Evolutionary conservation across 257 asterid genomes (phyloP).

Genomic region (Fraxinus anomala): DNA sequence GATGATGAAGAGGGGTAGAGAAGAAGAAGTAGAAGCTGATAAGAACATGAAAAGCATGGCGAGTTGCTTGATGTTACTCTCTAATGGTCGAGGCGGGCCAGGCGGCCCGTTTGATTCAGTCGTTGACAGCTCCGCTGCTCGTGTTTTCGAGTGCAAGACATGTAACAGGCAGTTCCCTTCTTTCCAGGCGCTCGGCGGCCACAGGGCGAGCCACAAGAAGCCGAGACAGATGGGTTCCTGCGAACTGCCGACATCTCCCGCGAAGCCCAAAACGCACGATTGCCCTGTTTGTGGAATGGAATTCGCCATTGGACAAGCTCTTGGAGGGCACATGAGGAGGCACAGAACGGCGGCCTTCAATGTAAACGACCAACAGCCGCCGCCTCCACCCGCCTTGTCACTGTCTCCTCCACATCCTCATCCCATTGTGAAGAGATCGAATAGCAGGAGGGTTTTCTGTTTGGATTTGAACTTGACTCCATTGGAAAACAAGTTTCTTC

Average conservation of each 20-base stretch:
- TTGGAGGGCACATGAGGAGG: conserved; percentile 73
- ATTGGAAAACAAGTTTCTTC: conserved; percentile 42
- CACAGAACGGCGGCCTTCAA: conserved; percentile 38
- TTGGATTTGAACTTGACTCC: conserved; percentile 73
- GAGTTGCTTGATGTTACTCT: conserved; percentile 42
- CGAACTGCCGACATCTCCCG: conserved; percentile 32
- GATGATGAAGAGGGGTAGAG: conserved; percentile 34
- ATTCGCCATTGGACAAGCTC: conserved; percentile 67
- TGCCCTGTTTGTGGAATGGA: conserved; percentile 65
- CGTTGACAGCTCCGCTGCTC: background rate
- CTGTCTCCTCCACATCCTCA: conserved; percentile 28
- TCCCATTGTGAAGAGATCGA: conserved; percentile 49
- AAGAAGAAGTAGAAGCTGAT: conserved; percentile 25
- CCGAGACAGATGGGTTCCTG: conserved; percentile 33
- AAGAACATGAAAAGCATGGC: conserved; percentile 37
- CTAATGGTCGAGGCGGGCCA: conserved; percentile 22
- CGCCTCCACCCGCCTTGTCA: conserved; percentile 17
- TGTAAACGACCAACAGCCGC: conserved; percentile 16
- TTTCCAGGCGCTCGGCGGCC: conserved; percentile 88
- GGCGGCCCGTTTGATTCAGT: background rate
- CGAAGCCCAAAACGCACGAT: conserved; percentile 58
- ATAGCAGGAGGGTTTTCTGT: conserved; percentile 42
- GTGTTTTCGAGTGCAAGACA: conserved; percentile 64
- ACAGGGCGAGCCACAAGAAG: conserved; percentile 76
- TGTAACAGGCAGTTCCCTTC: conserved; percentile 65